A percentile compares a stretch with the other conserved stretches of the same genome.
These are phyloP conservation scores for Cladosporium colombiae DNA, from an alignment of 2,329 filamentous ascomycete species.

Conservation along the genomic window DNA sequence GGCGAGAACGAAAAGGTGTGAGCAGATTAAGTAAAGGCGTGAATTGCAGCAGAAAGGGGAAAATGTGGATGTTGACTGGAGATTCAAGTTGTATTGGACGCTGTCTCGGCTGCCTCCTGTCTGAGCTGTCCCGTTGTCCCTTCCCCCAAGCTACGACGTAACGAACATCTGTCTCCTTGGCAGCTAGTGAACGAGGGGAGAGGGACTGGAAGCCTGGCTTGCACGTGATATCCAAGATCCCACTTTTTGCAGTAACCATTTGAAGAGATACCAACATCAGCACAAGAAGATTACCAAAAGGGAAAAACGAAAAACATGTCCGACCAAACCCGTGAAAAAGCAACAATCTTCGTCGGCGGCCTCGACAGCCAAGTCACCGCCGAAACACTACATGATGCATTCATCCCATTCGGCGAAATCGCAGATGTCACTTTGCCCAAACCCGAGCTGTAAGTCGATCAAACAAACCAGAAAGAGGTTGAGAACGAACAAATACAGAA, in stretches of 20 bases:
- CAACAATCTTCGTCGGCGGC: constrained; percentile 89
- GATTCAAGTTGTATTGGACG: neutral
- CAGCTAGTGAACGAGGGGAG: neutral
- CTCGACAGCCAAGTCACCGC: constrained; percentile 76
- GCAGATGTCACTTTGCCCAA: constrained; percentile 88
- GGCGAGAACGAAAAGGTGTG: neutral
- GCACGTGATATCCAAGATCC: constrained; percentile 9
- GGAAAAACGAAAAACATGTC: constrained; percentile 59
- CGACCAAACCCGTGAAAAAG: constrained; percentile 79
- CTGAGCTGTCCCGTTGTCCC: constrained; percentile 17
- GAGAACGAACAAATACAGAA: neutral
- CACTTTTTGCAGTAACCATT: neutral
- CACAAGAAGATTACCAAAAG: neutral
- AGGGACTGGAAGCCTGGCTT: neutral
- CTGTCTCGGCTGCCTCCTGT: constrained; percentile 16
- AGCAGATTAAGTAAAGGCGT: constrained; percentile 14
- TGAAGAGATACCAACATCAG: neutral
- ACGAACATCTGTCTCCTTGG: neutral
- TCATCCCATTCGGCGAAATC: constrained; percentile 96
- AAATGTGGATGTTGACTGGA: neutral
- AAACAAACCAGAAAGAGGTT: neutral
- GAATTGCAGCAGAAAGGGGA: constrained; percentile 8
- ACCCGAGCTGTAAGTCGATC: constrained; percentile 63
- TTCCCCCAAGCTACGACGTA: constrained; percentile 16
- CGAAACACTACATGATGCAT: constrained; percentile 80